Evolutionary conservation across 768 basidiomycete species (phyloP), one percentile per base, ranked within the genome.

Genomic region (Leccinum boreale): DNA sequence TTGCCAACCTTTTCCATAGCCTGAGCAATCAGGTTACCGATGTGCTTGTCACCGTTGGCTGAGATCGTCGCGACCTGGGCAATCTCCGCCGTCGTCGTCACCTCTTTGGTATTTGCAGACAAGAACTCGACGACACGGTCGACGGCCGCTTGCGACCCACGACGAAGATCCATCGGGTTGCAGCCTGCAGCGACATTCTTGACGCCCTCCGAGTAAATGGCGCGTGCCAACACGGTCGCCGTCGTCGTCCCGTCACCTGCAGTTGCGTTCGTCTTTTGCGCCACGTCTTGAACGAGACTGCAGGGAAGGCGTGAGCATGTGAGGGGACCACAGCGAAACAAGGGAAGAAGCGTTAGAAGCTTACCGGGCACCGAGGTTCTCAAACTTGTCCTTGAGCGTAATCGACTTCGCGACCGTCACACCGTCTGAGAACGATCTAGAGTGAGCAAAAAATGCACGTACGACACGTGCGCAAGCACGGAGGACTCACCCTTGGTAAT

Each of bases 1-100:
- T 96, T 97, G 72, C 96, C 96, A 59, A 98, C 96, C 75, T 97
- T 97, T 78, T 98, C 96, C 96, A 98, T 99, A 1, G 96, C 96
- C 70, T 93, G 92, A 5, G 96, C 95, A 73, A 98, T 98, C 69
- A 99, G 83, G 71, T 87, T 87, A 47, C 96, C 95, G 61, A 99
- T 81, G 70, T 98, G 94, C 1, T 75, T 80, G 76, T 98, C 96
- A 35, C 84, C 81, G 57, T 85, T 85, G 11, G 91, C 85, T 24
- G 87, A 89, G 74, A 97, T 96, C 64, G 95, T 98, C n/a, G 95
- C 95, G 62, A 98, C 96, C 77, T 98, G 95, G 11, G 96, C 94
- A 67, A 99, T 98, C 79, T 99, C 95, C 26, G 92, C 92, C 15
- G 90, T 92, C 42, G 96, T 99, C 61, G 96, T 99, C 76, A 99